Evolutionary conservation across 148 eudicot species (phyloP), one percentile per base, ranked within the genome.

Genomic region (Amaranthus hypochondriacus): DNA sequence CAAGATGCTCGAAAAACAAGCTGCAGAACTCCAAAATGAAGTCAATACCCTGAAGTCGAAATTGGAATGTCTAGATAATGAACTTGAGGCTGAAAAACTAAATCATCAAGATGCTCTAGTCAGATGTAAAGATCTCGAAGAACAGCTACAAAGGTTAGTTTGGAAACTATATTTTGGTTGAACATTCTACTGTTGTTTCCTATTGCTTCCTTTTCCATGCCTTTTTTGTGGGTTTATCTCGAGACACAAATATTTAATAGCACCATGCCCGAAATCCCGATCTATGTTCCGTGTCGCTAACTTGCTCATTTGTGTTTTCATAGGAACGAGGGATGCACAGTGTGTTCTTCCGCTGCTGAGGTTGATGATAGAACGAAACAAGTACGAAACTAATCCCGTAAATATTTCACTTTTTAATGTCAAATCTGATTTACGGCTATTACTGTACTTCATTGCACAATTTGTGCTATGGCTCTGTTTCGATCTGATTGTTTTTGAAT

Each of bases 101-200:
- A 79, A 71, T 77, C 88, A 87, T 76, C 85, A 83, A 76, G 91
- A 95, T 79, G 87, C 93, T 67, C 75, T 90, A 68, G 58, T 63
- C 60, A 86, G 83, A 77, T 90, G 97, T 83, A 86, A 82, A 66
- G 87, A 84, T 80, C 91, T 92, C 60, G 87, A 89, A 82, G 93
- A 90, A 73, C 88, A 95, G 83, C 75, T 92, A 74, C 83, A 84
- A 84, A 92, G 96, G 98, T 93, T 82, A 81, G 89, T 68, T 75
- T 14, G 5, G 18, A 46, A 7, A 48, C 46, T 48, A 9, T 7
- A 5, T 66, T 46, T 62, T n/a, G 28, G 59, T 14, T 69, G 9
- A 52, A 63, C 7, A 9, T 11, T 53, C 9, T 44, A 48, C 6
- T 47, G 14, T 7, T 61, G 49, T 73, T 73, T 42, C 47, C 14